Evolutionary conservation across 1,139 yeast species (phyloP), one percentile per base, ranked within the genome.

Genomic region (Saccharomyces hybrid): DNA sequence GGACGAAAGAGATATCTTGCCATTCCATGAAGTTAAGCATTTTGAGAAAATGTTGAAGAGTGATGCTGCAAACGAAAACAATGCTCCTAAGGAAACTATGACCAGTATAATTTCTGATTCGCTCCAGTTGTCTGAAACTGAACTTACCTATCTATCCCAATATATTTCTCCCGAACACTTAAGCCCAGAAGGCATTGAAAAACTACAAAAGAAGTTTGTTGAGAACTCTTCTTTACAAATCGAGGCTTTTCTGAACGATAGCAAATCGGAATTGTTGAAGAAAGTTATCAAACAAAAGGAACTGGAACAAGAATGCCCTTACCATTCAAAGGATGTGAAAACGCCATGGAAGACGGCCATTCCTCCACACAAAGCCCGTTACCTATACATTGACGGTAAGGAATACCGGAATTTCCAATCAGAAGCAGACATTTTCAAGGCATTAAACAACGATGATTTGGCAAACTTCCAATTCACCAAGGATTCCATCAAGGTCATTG

Each of bases 361-460:
- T 47, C 98, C 99, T 14, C 95, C 97, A 8, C 98, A 91, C 68
- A 90, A 95, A 67, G 93, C 89, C 72, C 76, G 97, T 59, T 95
- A 78, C 69, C 71, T 90, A 77, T 93, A 89, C 67, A 77, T 91
- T 49, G 95, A 88, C 65, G 93, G 91, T n/a, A 79, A 74, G 55
- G 62, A 74, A 34, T 64, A 62, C 14, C 72, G 71, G 51, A 61
- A 64, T 42, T 62, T 67, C 48, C 55, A 55, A 19, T 60, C 56
- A 48, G 67, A 65, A 24, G 61, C 64, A 4, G 71, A 70, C 16
- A 68, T 72, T 11, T 69, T 74, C 42, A 62, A 64, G 4, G 54
- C 58, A 7, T 60, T 73, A 7, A 76, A 75, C 55, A 73, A 64
- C 16, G 79, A 78, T 58, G 85, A 82, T 57, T 63, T 68, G 14